Conservation (phyloP, 2,329 filamentous ascomycete genomes). For the Ascochyta viciae-villosae region DNA sequence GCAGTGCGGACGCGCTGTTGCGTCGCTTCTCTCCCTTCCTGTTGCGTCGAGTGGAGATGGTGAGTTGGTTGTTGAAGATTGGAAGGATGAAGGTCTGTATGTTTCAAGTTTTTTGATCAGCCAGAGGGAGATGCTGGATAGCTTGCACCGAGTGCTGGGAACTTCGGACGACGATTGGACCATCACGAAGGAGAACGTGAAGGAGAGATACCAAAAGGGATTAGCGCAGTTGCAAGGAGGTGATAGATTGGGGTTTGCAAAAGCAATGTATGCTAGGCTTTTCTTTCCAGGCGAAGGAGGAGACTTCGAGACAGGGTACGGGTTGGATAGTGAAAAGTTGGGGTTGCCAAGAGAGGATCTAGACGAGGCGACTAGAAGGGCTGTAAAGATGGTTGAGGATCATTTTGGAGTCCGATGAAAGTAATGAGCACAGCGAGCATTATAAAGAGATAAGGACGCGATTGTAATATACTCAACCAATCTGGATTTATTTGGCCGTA, state of each 20-base stretch:
- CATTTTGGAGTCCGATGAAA: not conserved
- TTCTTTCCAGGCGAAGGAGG: constrained; percentile 25
- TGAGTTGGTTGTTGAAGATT: constrained; percentile 11
- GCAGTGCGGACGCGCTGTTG: constrained; percentile 63
- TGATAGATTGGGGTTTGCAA: constrained; percentile 53
- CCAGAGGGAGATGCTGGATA: constrained; percentile 71
- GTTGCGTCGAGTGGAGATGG: constrained; percentile 16
- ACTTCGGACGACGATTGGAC: constrained; percentile 68
- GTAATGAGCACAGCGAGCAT: not conserved
- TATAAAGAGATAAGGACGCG: too few relatives aligned
- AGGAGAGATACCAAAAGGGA: constrained; percentile 60
- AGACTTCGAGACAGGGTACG: constrained; percentile 25
- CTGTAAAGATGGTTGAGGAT: constrained; percentile 55
- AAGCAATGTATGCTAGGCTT: constrained; percentile 53
- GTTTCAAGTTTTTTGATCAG: constrained; percentile 44
- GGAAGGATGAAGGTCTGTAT: constrained; percentile 24
- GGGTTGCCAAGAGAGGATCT: constrained; percentile 65
- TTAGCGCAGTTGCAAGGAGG: constrained; percentile 55
- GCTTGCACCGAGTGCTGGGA: constrained; percentile 64
- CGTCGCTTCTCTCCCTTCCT: constrained; percentile 51
- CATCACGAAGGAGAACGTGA: constrained; percentile 57
- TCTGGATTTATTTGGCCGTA: too few relatives aligned
- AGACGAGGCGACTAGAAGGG: constrained; percentile 63
- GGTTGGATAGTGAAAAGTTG: constrained; percentile 59
- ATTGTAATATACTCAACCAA: too few relatives aligned